Evolutionary conservation across 495 filamentous ascomycete genomes (phyloP).

Genomic region (Talaromyces liani): DNA sequence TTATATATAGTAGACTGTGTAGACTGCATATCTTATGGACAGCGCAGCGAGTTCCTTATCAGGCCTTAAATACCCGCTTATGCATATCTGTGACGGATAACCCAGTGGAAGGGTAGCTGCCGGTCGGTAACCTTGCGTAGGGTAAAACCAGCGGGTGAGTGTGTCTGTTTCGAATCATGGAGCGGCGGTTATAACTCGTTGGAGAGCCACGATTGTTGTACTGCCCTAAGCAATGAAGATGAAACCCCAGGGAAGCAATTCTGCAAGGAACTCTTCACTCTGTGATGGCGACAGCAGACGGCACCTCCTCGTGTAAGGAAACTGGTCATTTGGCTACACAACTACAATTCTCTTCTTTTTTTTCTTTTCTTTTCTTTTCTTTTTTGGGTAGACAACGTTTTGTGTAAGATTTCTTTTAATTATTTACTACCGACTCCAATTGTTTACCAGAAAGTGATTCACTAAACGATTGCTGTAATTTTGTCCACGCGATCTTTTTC

Average conservation of each 20-base stretch:
- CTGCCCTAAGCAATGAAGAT: conserved; percentile 10
- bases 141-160: conserved; percentile 6
- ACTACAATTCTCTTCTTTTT: conserved; percentile 3
- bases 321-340: conserved; percentile 4
- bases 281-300: conserved; percentile 9
- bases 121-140: conserved; percentile 8
- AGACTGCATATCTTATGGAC: not conserved
- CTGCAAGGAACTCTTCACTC: conserved; percentile 10
- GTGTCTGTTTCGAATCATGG: conserved; percentile 10
- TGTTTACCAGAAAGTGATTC: too few species aligned
- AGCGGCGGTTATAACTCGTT: conserved; percentile 8
- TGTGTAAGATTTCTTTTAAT: not conserved
- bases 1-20: too few species aligned
- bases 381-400: not conserved
- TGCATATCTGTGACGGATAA: conserved; percentile 9
- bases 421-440: too few species aligned
- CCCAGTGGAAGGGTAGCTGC: conserved; percentile 7
- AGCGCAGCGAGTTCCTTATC: not conserved
- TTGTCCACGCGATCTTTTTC: not conserved
- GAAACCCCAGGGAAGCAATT: conserved; percentile 10
- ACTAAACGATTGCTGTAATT: too few species aligned
- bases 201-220: conserved; percentile 9
- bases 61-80: not conserved
- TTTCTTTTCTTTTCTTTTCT: not conserved
- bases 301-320: conserved; percentile 10